phyloP scores from a whole-genome alignment of 2,329 filamentous ascomycete species.

The Fusarium udum region DNA sequence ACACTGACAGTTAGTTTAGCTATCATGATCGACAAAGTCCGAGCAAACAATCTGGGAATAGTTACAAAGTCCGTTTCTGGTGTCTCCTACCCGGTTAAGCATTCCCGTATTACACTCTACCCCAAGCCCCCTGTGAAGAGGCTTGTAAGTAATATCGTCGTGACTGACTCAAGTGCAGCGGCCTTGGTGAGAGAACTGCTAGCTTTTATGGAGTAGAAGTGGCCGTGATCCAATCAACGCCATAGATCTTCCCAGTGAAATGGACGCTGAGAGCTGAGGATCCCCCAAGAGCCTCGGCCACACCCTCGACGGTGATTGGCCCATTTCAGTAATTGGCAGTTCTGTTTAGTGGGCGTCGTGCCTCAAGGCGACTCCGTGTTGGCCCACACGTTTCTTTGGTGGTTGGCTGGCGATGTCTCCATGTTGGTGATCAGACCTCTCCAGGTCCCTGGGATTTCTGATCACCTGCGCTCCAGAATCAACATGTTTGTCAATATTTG shows the following conservation, averaged over 20 bases:
- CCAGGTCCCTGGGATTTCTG: not conserved
- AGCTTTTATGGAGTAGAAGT: not conserved
- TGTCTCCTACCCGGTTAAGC: slow-evolving; percentile 5
- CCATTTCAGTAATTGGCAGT: slow-evolving; percentile 10
- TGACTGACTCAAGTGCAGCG: slow-evolving; percentile 32
- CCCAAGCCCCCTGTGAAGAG: not conserved
- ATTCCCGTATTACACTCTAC: slow-evolving; percentile 4
- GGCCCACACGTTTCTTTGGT: slow-evolving; percentile 1
- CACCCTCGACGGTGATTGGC: slow-evolving; percentile 6
- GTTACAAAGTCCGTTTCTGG: not conserved
- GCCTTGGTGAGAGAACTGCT: not conserved
- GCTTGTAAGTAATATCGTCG: slow-evolving; percentile 8
- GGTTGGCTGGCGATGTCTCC: not conserved
- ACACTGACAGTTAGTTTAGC: not conserved
- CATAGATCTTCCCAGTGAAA: slow-evolving; percentile 17
- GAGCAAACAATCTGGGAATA: slow-evolving; percentile 1
- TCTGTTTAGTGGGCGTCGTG: not conserved
- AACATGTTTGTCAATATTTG: not conserved
- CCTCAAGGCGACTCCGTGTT: not conserved
- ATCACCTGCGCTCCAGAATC: not conserved
- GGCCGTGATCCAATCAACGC: slow-evolving; percentile 17
- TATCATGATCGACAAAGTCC: slow-evolving; percentile 11
- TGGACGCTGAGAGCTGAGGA: not conserved
- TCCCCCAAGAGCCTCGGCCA: slow-evolving; percentile 3
- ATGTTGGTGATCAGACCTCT: slow-evolving; percentile 25